Percentiles rank a stretch among this genome's conserved stretches.
phyloP scores from a whole-genome alignment of 1,284 basidiomycete species.

The Retiboletus flavoniger region DNA sequence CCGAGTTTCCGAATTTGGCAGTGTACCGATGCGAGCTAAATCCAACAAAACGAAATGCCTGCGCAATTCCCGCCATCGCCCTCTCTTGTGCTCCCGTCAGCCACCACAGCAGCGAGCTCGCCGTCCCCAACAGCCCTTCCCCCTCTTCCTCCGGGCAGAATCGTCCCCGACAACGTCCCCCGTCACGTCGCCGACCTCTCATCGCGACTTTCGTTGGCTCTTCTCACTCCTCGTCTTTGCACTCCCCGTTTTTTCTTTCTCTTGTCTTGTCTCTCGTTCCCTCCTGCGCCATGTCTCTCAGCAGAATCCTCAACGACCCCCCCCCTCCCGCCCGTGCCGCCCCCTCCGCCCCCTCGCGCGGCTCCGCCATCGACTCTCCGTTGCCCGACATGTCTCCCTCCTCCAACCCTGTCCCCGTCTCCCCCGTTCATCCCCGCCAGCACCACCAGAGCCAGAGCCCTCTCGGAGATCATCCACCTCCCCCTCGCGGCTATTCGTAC shows the following conservation, averaged over 20 bases:
- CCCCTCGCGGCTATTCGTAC: constrained; percentile 34
- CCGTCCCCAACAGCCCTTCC: constrained; percentile 8
- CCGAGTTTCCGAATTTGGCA: constrained; percentile 34
- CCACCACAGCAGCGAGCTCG: constrained; percentile 22
- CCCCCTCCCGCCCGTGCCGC: constrained; percentile 36
- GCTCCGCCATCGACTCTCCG: constrained; percentile 27
- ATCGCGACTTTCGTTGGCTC: constrained; percentile 5
- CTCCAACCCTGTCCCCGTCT: constrained; percentile 20
- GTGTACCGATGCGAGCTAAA: constrained; percentile 37
- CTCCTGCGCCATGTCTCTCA: constrained; percentile 58
- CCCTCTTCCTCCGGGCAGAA: neutral
- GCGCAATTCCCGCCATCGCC: constrained; percentile 36
- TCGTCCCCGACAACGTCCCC: neutral
- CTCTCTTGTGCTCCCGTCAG: constrained; percentile 21
- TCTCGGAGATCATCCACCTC: constrained; percentile 34
- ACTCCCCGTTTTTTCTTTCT: constrained; percentile 1
- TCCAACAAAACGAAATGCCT: constrained; percentile 40
- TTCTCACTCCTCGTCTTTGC: constrained; percentile 11
- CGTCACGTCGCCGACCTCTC: constrained; percentile 1
- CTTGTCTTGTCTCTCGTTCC: neutral
- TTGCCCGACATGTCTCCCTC: constrained; percentile 30
- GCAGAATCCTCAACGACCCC: constrained; percentile 72
- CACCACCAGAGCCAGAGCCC: constrained; percentile 33
- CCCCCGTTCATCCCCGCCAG: constrained; percentile 24
- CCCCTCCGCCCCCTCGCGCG: constrained; percentile 15